Base-by-base conservation (phyloP, 345 rosid species). In the Hypericum perforatum region DNA sequence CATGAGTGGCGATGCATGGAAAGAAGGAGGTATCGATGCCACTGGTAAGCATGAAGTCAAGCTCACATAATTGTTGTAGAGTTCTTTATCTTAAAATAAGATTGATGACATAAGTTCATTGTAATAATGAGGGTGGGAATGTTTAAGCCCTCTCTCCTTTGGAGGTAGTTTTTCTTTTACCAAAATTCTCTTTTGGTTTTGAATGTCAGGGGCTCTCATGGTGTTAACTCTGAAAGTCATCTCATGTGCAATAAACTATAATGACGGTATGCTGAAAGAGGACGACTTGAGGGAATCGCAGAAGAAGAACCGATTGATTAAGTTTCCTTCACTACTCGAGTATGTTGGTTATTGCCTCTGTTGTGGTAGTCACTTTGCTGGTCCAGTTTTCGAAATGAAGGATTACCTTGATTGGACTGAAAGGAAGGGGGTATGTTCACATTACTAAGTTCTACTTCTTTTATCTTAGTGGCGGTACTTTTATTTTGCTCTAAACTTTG, bases 1-100 rank as follows among this genome's bases (percentile, higher is more conserved):
- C 81, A 87, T 91, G 98, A 91, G 98, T 54, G 98, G 98, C 39
- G 98, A 91, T 81, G 98, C 98, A 43, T 91, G 98, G 98, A 91
- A 91, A 74, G 98, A 82, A 75, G 98, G 98, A 57, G 98, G 96
- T 59, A 91, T 87, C 41, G 98, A 91, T 70, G 82, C 92, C 51
- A 91, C 98, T 59, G 98, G 98, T 85, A 76, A 70, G 81, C 56
- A 49, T 37, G 32, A 39, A 41, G 49, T 60, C 47, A 39, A 16
- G 38, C 53, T 36, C 52, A 37, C 38, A 8, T 54, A 9, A 57
- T 41, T n/a, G n/a, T n/a, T n/a, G n/a, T n/a, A n/a, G n/a, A n/a
- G n/a, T n/a, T n/a, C n/a, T n/a, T n/a, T 41, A 44, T 43, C 42
- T 45, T 41, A 37, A 7, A 12, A 46, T 45, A 13, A 8, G 11